Evolutionary conservation across 257 asterid genomes (phyloP).

Genomic region (Solanum pennellii): DNA sequence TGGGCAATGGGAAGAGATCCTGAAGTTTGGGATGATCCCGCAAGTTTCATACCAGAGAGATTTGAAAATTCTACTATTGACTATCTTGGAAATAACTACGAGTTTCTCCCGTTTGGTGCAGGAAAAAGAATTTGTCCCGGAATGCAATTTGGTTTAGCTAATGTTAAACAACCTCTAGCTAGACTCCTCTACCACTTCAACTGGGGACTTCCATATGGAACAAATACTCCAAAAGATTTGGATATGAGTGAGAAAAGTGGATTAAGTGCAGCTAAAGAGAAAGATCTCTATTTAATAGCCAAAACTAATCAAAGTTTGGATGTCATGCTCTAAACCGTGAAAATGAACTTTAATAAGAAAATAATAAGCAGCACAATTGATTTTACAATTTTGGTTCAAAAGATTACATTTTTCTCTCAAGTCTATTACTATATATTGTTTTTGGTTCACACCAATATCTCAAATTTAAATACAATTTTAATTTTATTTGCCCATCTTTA

Average conservation of each 20-base stretch:
- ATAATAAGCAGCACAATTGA: neutral
- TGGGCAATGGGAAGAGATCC: slow-evolving; percentile 1
- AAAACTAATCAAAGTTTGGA: neutral
- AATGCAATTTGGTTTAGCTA: neutral
- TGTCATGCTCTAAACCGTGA: neutral
- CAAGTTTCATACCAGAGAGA: neutral
- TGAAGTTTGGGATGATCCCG: neutral
- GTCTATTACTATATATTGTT: no score
- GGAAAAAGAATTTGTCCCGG: neutral
- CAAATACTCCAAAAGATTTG: neutral
- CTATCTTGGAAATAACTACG: neutral
- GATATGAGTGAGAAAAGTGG: neutral
- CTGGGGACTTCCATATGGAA: neutral
- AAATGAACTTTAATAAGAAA: neutral
- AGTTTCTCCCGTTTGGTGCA: neutral
- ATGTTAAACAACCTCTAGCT: neutral
- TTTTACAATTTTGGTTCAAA: neutral
- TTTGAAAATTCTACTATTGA: neutral
- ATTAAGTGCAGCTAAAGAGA: neutral
- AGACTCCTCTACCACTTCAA: neutral
- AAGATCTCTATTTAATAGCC: neutral
- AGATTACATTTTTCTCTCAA: no score
- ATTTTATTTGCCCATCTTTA: no score
- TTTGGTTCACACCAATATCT: no score
- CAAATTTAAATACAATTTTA: no score